Conservation (phyloP, 73 alveolate species). For the Paramecium pentaurelia region DNA sequence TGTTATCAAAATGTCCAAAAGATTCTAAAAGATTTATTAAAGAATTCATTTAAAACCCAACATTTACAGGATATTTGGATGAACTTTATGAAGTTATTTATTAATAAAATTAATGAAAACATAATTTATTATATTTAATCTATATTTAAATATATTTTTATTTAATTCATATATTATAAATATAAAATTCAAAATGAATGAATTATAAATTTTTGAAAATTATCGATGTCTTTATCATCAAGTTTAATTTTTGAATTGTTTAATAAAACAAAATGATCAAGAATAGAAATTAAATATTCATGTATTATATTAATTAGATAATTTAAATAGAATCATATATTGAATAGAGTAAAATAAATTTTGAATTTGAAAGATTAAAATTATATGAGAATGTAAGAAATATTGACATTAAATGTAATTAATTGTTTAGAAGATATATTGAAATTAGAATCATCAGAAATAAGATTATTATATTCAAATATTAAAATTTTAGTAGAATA, state of each 20-base stretch:
- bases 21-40: not conserved
- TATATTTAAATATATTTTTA: too few relatives aligned
- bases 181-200: not conserved
- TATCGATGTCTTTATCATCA: conserved; percentile 12
- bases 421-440: not conserved
- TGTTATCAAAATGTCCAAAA: not conserved
- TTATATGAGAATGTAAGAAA: not conserved
- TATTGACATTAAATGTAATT: not conserved
- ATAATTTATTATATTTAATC: not conserved
- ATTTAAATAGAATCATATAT: not conserved
- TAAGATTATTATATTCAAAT: not conserved
- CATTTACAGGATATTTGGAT: conserved; percentile 36
- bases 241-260: not conserved
- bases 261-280: not conserved
- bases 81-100: not conserved
- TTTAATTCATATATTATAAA: too few relatives aligned
- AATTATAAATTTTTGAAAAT: not conserved
- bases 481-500: not conserved
- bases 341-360: not conserved
- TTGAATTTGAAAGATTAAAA: not conserved
- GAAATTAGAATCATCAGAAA: not conserved
- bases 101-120: not conserved
- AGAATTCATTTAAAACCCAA: not conserved
- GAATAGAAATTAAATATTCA: not conserved
- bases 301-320: not conserved